A percentile compares a stretch with the other conserved stretches of the same genome.
phyloP scores from a whole-genome alignment of 768 basidiomycete species.

The Lactifluus subvellereus region DNA sequence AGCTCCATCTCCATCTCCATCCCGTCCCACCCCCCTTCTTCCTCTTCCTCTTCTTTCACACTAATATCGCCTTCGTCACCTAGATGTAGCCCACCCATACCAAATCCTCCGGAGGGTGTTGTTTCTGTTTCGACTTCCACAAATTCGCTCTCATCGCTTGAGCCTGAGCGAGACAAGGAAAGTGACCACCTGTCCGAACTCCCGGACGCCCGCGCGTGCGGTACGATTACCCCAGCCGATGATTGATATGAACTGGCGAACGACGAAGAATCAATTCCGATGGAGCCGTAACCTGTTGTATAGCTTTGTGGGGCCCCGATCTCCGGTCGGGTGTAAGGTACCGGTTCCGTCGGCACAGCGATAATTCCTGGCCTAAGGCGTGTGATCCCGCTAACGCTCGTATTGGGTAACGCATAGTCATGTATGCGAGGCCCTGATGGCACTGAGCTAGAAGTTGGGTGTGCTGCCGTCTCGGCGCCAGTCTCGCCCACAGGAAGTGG shows the following conservation, averaged over 20 bases:
- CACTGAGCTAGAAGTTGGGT: constrained; percentile 48
- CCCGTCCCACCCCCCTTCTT: constrained; percentile 44
- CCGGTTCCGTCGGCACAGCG: constrained; percentile 33
- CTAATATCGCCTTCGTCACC: constrained; percentile 42
- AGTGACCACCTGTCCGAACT: constrained; percentile 35
- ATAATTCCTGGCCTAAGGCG: constrained; percentile 57
- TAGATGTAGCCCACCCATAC: constrained; percentile 27
- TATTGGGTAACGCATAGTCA: constrained; percentile 50
- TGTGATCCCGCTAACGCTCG: constrained; percentile 40
- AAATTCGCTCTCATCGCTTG: constrained; percentile 33
- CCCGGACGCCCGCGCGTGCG: constrained; percentile 15
- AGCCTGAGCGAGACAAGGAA: constrained; percentile 31
- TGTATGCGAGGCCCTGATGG: constrained; percentile 60
- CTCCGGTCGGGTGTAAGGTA: constrained; percentile 2
- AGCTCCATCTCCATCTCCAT: constrained; percentile 71
- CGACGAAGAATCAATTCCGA: constrained; percentile 33
- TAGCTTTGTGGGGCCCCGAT: not conserved
- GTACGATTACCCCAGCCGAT: constrained; percentile 8
- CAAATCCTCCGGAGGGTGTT: constrained; percentile 24
- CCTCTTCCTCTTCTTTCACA: constrained; percentile 40
- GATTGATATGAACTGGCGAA: constrained; percentile 23
- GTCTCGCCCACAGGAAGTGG: constrained; percentile 29
- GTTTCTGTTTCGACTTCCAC: constrained; percentile 20
- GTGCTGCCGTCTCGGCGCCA: constrained; percentile 22
- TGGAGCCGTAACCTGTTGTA: constrained; percentile 34